These are phyloP conservation scores for Metschnikowia peoriensis DNA, from an alignment of 805 yeast genomes.

Conservation along the genomic window DNA sequence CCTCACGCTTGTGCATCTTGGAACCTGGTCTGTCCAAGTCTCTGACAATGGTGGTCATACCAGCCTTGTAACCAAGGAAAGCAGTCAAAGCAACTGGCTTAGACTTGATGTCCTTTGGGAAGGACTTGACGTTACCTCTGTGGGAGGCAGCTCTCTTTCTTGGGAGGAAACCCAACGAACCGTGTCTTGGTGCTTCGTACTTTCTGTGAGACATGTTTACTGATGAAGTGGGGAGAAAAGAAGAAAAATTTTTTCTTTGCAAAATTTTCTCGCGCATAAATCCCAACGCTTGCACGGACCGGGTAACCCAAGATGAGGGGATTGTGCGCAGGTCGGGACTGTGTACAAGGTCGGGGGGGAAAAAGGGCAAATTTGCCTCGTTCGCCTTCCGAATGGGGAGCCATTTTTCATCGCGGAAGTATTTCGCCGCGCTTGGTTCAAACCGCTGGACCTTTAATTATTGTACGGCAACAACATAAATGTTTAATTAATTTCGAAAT, in stretches of 20 bases:
- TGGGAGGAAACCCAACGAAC: conserved; percentile 99
- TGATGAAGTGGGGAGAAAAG: conserved; percentile 27
- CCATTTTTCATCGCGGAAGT: too few relatives aligned
- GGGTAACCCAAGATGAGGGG: conserved; percentile 5
- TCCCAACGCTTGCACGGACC: neutral
- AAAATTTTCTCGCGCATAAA: conserved; percentile 12
- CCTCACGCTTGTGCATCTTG: conserved; percentile 99
- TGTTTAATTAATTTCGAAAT: too few relatives aligned
- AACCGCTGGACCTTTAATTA: too few relatives aligned
- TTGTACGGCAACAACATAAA: too few relatives aligned
- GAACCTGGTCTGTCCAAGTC: conserved; percentile 99
- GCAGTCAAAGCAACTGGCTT: conserved; percentile 99
- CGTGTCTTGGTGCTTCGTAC: conserved; percentile 99
- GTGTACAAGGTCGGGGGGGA: neutral
- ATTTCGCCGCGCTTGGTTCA: too few relatives aligned
- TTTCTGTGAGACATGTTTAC: conserved; percentile 96
- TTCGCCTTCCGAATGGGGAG: too few relatives aligned
- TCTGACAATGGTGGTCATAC: conserved; percentile 99
- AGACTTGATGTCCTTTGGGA: conserved; percentile 97
- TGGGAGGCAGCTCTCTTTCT: conserved; percentile 99
- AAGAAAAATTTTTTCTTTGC: neutral
- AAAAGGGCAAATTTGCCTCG: neutral
- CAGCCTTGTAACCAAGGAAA: conserved; percentile 99
- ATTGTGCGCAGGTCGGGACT: neutral
- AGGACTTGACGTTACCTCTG: conserved; percentile 98